A percentile compares a stretch with the other conserved stretches of the same genome.
These are phyloP conservation scores for Coemansia sp. DNA, from an alignment of 192 early-diverging fungal species.

Conservation along the genomic window DNA sequence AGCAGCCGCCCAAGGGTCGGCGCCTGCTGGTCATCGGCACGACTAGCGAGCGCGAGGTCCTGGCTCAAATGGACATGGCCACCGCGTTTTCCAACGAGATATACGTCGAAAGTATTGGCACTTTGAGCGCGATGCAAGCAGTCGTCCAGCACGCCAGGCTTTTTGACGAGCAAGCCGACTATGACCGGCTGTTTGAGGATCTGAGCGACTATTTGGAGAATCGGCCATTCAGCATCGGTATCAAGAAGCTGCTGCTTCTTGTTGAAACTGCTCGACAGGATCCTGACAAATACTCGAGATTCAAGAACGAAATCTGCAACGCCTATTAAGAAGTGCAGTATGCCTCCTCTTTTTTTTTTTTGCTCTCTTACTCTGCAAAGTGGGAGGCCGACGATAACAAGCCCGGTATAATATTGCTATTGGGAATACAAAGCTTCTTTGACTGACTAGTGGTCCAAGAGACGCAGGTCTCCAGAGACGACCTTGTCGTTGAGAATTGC, in stretches of 20 bases:
- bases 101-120: conserved; percentile 78
- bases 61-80: conserved; percentile 86
- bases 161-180: conserved; percentile 70
- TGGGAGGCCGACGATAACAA: no score
- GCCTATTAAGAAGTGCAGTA: conserved; percentile 21
- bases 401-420: background rate
- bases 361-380: background rate
- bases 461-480: conserved; percentile 93
- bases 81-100: conserved; percentile 87
- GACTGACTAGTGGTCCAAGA: conserved; percentile 70
- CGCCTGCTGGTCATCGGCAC: conserved; percentile 92
- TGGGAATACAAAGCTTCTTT: background rate
- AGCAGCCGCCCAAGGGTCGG: conserved; percentile 82
- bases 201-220: conserved; percentile 62
- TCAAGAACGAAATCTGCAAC: conserved; percentile 31
- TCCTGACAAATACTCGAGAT: conserved; percentile 37
- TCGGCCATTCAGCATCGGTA: conserved; percentile 70
- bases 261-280: conserved; percentile 94
- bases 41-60: conserved; percentile 75
- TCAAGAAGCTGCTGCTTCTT: conserved; percentile 93
- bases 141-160: conserved; percentile 65
- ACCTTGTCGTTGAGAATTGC: conserved; percentile 98
- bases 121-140: conserved; percentile 68
- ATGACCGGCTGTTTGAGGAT: conserved; percentile 54
- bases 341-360: background rate